Evolutionary conservation across 176 grass and related monocot species (phyloP).

Genomic region (Avena sativa): DNA sequence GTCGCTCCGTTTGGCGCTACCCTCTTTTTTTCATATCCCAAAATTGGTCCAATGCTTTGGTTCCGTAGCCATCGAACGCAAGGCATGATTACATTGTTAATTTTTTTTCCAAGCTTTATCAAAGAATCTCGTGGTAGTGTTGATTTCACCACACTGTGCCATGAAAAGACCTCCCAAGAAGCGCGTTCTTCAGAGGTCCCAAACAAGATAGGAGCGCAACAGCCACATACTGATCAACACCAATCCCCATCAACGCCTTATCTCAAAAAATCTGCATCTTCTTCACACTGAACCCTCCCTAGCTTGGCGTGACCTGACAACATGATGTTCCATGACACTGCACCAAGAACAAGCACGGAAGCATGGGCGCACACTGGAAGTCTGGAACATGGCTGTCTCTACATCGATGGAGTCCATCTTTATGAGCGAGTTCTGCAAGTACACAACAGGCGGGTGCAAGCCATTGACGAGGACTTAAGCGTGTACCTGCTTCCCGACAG

Average conservation of each 20-base stretch:
- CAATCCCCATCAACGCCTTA: constrained; percentile 35
- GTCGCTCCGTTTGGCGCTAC: constrained; percentile 43
- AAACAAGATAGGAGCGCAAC: constrained; percentile 57
- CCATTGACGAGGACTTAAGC: constrained; percentile 49
- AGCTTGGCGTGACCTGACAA: constrained; percentile 52
- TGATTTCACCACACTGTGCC: constrained; percentile 38
- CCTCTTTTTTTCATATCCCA: constrained; percentile 42
- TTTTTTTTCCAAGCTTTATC: constrained; percentile 14
- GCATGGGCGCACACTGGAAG: no score
- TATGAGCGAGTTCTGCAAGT: constrained; percentile 56
- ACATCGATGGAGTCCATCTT: constrained; percentile 52
- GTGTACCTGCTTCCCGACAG: constrained; percentile 51
- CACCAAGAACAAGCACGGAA: no score
- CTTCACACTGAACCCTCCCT: constrained; percentile 19
- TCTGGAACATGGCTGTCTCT: constrained; percentile 39
- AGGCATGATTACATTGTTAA: constrained; percentile 61
- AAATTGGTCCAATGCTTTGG: constrained; percentile 41
- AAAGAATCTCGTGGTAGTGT: constrained; percentile 36
- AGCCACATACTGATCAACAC: constrained; percentile 48
- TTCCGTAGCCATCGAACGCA: constrained; percentile 54
- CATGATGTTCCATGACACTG: constrained; percentile 53
- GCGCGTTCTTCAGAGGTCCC: constrained; percentile 25
- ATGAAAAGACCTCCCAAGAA: constrained; percentile 51
- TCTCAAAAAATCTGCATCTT: constrained; percentile 41
- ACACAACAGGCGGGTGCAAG: constrained; percentile 25